Evolutionary conservation across 2,329 filamentous ascomycete genomes (phyloP).

Genomic region (Chaetomiaceae sp.): DNA sequence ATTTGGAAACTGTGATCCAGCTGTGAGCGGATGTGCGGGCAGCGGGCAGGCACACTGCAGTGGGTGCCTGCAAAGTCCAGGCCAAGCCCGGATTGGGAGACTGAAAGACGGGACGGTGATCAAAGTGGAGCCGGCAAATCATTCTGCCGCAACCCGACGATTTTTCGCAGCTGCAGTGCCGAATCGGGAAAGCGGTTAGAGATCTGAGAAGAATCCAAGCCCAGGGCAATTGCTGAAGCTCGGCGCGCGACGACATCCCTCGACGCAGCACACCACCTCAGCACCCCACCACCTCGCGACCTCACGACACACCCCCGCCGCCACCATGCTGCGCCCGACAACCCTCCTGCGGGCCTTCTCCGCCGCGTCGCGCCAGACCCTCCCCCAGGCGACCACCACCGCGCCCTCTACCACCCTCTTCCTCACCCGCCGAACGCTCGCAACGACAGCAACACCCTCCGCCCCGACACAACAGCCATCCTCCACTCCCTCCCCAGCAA

Average conservation of each 20-base stretch:
- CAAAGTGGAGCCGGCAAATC: constrained; percentile 18
- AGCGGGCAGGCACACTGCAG: background rate
- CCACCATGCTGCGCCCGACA: constrained; percentile 19
- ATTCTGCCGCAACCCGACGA: constrained; percentile 17
- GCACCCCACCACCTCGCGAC: no score
- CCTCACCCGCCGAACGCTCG: constrained; percentile 7
- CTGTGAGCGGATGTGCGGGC: constrained; percentile 6
- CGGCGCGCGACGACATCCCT: background rate
- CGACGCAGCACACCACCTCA: background rate
- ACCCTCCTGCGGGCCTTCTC: constrained; percentile 12
- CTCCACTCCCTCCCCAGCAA: no score
- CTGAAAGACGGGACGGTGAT: no score
- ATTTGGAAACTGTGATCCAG: constrained; percentile 24
- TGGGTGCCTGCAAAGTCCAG: background rate
- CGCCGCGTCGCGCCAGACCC: constrained; percentile 6
- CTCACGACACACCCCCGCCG: no score
- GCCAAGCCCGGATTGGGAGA: constrained; percentile 2
- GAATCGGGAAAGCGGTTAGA: constrained; percentile 13
- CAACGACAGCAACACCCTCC: constrained; percentile 4
- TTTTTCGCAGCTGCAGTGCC: constrained; percentile 5
- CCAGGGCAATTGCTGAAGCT: background rate
- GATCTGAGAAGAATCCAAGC: constrained; percentile 6
- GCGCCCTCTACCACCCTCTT: background rate
- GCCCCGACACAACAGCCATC: no score
- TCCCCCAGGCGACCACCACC: background rate